These are phyloP conservation scores for Spizellomyces punctatus DNA, from an alignment of 192 early-diverging fungal genomes.

Conservation along the genomic window DNA sequence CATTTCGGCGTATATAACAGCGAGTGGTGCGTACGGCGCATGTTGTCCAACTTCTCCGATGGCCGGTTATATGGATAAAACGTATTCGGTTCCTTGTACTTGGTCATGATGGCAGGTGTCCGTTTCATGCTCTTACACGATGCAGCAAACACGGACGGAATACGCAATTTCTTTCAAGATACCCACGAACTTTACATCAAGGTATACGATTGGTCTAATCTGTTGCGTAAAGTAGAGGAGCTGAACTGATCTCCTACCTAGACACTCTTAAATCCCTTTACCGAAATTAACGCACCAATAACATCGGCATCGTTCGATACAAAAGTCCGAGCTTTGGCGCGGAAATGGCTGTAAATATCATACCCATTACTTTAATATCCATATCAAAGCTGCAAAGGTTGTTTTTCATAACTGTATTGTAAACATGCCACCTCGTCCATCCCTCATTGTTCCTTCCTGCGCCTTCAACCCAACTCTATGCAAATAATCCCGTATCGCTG, in stretches of 20 bases:
- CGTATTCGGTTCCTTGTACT: neutral
- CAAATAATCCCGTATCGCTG: slow-evolving; percentile 43
- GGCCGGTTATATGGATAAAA: neutral
- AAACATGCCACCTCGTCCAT: slow-evolving; percentile 50
- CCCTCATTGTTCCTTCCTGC: slow-evolving; percentile 43
- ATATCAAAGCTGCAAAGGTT: neutral
- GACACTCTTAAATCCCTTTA: slow-evolving; percentile 91
- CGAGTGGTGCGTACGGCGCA: slow-evolving; percentile 64
- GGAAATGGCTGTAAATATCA: slow-evolving; percentile 66
- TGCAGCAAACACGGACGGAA: slow-evolving; percentile 72
- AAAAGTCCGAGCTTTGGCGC: slow-evolving; percentile 73
- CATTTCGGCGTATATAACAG: slow-evolving; percentile 89
- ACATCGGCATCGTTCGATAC: slow-evolving; percentile 76
- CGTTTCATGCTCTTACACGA: slow-evolving; percentile 86
- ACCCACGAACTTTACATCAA: slow-evolving; percentile 85
- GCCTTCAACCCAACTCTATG: slow-evolving; percentile 18
- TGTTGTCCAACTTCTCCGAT: neutral
- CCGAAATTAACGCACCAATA: slow-evolving; percentile 80
- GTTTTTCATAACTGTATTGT: slow-evolving; percentile 11
- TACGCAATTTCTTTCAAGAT: slow-evolving; percentile 82
- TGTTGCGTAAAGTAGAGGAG: neutral
- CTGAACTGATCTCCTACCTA: neutral
- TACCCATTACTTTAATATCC: neutral
- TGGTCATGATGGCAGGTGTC: slow-evolving; percentile 53
- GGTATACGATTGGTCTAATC: slow-evolving; percentile 47